Evolutionary conservation across 2,329 filamentous ascomycete genomes (phyloP), one percentile per base, ranked within the genome.

Genomic region (Trichophyton benhamiae): DNA sequence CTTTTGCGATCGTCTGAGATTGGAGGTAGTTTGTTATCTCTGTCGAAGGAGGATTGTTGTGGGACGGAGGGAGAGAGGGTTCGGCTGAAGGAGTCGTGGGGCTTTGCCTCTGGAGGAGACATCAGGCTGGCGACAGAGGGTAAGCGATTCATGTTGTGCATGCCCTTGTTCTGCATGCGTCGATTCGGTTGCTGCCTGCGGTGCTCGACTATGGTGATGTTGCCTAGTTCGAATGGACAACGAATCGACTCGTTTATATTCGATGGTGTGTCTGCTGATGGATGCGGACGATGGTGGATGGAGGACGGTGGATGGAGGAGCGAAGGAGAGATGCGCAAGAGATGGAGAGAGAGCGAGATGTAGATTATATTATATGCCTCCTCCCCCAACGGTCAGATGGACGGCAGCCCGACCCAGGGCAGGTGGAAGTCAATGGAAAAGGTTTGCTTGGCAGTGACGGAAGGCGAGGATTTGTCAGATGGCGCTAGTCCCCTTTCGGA

Each of bases 101-200:
- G 79, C 57, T 76, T 83, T n/a, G 71, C 64, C 68, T 77, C 75
- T 62, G 76, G 76, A 46, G 76, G 75, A 64, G 76, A 78, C 74
- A 78, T 76, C 58, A 78, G 71, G 68, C 71, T 77, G 58, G 75
- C 74, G 48, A 77, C 72, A 58, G 73, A 71, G 33, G 75, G 74
- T 65, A 77, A 67, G 63, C 70, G 73, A 69, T 72, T 73, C 75
- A 77, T 78, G 59, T 64, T 72, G 67, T 64, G 58, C 67, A 66
- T 60, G 66, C 68, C 59, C 65, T 71, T 71, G 73, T 62, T 58
- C 38, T 11, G 25, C 49, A 57, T 49, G 61, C 30, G 22, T 20
- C 27, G 33, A 38, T 38, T 38, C 9, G 9, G 3, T 38, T 38
- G 33, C 33, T 38, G 33, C 33, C 33, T 38, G 33, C 33, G 33